Percentiles rank a stretch among this genome's conserved stretches.
These are phyloP conservation scores for Pleurotus ostreatus DNA, from an alignment of 768 basidiomycete genomes.

Conservation along the genomic window DNA sequence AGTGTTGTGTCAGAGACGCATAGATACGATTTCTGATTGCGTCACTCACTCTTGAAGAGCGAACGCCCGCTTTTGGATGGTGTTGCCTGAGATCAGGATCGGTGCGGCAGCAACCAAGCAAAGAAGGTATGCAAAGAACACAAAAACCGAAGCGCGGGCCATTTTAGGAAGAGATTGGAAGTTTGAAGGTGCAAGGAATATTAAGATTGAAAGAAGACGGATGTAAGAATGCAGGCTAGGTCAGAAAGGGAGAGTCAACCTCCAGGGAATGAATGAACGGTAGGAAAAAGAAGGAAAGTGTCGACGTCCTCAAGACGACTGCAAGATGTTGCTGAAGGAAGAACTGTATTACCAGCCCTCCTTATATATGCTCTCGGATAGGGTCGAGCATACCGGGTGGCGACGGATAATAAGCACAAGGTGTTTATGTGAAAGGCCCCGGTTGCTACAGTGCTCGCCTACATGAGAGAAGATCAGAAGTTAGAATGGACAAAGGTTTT, in stretches of 20 bases:
- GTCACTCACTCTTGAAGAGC: conserved; percentile 15
- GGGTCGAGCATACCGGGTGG: too few species aligned
- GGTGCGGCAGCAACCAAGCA: conserved; percentile 17
- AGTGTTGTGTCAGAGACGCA: background rate
- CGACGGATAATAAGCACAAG: too few species aligned
- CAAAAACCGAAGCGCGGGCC: conserved; percentile 18
- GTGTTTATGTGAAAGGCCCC: background rate
- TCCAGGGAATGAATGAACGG: conserved; percentile 10
- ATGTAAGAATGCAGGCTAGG: conserved; percentile 7
- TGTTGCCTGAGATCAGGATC: conserved; percentile 12
- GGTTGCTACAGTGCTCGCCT: background rate
- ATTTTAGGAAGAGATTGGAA: conserved; percentile 10
- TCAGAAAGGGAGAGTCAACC: conserved; percentile 12
- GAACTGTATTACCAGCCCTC: background rate
- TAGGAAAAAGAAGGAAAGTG: conserved; percentile 11
- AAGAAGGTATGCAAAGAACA: conserved; percentile 13
- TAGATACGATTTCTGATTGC: background rate
- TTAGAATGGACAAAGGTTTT: background rate
- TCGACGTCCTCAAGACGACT: conserved; percentile 21
- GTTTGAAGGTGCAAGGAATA: conserved; percentile 1
- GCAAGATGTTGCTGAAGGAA: conserved; percentile 11
- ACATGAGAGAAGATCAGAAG: background rate
- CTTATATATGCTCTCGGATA: too few species aligned
- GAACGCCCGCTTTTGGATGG: conserved; percentile 12
- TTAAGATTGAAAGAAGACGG: background rate